phyloP scores from a whole-genome alignment of 257 asterid species.

The Handroanthus guayacan region DNA sequence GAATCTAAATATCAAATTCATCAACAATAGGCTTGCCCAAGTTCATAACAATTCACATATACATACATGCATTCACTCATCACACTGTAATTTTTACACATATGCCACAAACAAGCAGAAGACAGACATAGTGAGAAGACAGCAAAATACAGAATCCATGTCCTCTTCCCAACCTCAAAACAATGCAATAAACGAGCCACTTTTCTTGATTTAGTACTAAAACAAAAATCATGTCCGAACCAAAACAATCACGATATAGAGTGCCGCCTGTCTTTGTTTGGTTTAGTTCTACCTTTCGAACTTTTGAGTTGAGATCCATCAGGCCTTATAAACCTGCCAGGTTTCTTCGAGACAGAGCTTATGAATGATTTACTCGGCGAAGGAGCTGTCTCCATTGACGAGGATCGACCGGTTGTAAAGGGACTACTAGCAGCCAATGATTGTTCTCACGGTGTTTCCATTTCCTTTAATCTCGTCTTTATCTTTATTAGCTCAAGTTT shows the following conservation, averaged over 20 bases:
- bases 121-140: neutral
- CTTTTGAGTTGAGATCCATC: slow-evolving; percentile 53
- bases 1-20: slow-evolving; percentile 16
- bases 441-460: slow-evolving; percentile 50
- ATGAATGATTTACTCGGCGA: slow-evolving; percentile 74
- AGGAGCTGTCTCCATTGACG: slow-evolving; percentile 61
- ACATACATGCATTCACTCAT: slow-evolving; percentile 28
- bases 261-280: slow-evolving; percentile 72
- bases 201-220: neutral
- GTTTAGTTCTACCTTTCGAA: slow-evolving; percentile 55
- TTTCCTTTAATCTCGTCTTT: slow-evolving; percentile 62
- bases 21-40: slow-evolving; percentile 15
- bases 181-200: neutral
- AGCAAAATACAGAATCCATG: neutral
- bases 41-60: slow-evolving; percentile 19
- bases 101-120: slow-evolving; percentile 12
- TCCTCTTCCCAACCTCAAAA: slow-evolving; percentile 25
- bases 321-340: slow-evolving; percentile 58
- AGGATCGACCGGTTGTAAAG: slow-evolving; percentile 21
- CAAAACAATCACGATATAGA: slow-evolving; percentile 62
- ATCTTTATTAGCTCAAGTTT: slow-evolving; percentile 66
- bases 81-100: slow-evolving; percentile 14
- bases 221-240: neutral
- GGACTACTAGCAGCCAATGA: slow-evolving; percentile 46
- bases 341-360: slow-evolving; percentile 63